Percentiles rank a stretch among this genome's conserved stretches.
Evolutionary conservation across 164 flowering plant genomes (phyloP).

Genomic region (Sedum album): DNA sequence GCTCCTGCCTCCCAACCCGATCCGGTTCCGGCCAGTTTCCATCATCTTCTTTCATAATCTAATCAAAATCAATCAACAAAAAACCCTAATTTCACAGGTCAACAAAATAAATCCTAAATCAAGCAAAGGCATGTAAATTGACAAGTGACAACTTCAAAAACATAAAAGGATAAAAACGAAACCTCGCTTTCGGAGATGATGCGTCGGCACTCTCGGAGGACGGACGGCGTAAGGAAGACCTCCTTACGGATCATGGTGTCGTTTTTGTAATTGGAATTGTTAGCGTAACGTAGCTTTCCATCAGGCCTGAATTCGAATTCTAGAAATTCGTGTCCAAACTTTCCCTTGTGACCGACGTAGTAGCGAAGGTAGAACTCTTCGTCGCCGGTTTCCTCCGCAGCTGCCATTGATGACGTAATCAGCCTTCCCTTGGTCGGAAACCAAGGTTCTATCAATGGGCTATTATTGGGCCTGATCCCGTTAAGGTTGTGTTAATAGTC

Average conservation of each 20-base stretch:
- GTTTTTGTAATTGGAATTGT: constrained; percentile 97
- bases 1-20: constrained; percentile 87
- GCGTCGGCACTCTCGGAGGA: constrained; percentile 78
- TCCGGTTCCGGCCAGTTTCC: constrained; percentile 95
- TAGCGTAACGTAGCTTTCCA: constrained; percentile 89
- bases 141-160: neutral
- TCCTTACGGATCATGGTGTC: constrained; percentile 96
- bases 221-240: constrained; percentile 82
- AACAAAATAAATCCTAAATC: neutral
- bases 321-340: constrained; percentile 89
- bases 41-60: constrained; percentile 98
- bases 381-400: constrained; percentile 23
- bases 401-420: constrained; percentile 19
- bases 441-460: neutral
- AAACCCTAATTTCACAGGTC: neutral
- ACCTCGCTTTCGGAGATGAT: constrained; percentile 91
- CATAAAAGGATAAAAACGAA: neutral
- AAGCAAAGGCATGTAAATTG: neutral
- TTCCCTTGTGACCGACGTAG: constrained; percentile 93
- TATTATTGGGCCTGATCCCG: neutral
- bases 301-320: constrained; percentile 94
- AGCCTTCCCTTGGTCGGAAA: neutral
- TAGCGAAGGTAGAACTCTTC: constrained; percentile 75
- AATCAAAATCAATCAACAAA: constrained; percentile 4
- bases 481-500: too few species aligned